phyloP scores from a whole-genome alignment of 2,329 filamentous ascomycete species.

The Orbilia javanica region DNA sequence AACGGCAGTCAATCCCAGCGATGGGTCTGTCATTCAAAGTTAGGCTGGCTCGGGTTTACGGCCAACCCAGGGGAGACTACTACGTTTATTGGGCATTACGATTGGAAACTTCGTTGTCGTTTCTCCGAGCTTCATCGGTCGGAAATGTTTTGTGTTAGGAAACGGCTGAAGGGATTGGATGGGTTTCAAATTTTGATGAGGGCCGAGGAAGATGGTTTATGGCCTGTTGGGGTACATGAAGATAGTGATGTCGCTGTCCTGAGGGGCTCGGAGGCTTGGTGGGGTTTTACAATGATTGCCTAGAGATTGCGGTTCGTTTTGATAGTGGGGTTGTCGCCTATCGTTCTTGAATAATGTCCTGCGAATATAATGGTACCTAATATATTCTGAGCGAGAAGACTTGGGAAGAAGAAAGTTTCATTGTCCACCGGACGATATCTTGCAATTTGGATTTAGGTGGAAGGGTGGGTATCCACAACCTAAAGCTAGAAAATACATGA shows the following conservation, averaged over 20 bases:
- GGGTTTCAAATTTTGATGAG: slow-evolving; percentile 18
- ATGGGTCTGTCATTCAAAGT: slow-evolving; percentile 13
- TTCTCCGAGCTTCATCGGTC: background rate
- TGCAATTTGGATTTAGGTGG: background rate
- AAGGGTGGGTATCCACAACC: background rate
- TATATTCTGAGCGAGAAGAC: background rate
- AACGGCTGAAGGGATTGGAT: slow-evolving; percentile 1
- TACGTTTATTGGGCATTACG: background rate
- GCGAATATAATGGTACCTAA: no score
- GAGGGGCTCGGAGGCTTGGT: slow-evolving; percentile 2
- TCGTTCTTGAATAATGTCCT: background rate
- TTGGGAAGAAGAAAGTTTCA: background rate
- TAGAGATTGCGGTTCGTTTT: background rate
- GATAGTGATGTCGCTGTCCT: background rate
- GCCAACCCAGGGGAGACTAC: slow-evolving; percentile 10
- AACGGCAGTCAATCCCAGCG: background rate
- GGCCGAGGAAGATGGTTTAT: background rate
- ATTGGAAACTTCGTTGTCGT: background rate
- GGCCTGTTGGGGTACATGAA: background rate
- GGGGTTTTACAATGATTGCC: slow-evolving; percentile 32
- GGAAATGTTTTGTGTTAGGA: background rate
- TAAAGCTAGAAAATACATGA: background rate
- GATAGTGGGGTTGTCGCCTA: background rate
- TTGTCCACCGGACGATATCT: background rate
- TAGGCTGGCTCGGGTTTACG: slow-evolving; percentile 33